Evolutionary conservation across 1,139 yeast genomes (phyloP).

Genomic region (Blastobotrys serpentis): DNA sequence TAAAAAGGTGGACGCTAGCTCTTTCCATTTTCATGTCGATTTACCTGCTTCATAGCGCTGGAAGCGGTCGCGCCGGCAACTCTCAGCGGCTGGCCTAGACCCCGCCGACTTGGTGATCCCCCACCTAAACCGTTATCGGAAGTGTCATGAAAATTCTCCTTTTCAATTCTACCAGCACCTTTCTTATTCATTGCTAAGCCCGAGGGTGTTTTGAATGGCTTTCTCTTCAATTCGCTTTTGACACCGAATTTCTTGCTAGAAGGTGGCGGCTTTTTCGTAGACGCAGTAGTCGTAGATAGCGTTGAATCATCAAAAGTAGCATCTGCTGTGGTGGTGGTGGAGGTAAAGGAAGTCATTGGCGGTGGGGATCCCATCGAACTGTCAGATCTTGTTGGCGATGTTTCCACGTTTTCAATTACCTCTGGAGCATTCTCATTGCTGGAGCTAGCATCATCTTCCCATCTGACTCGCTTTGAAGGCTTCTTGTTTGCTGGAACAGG

Average conservation of each 20-base stretch:
- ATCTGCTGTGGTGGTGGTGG: too few relatives aligned
- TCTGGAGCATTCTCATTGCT: constrained; percentile 1
- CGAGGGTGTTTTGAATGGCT: constrained; percentile 19
- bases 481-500: constrained; percentile 24
- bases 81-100: constrained; percentile 18
- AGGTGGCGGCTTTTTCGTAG: constrained; percentile 5
- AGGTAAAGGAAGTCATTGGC: too few relatives aligned
- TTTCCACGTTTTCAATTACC: constrained; percentile 4
- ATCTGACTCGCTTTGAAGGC: constrained; percentile 31
- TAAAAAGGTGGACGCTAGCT: constrained; percentile 12
- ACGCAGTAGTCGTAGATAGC: not conserved
- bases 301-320: constrained; percentile 3
- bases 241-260: constrained; percentile 26
- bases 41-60: constrained; percentile 25
- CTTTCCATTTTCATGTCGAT: constrained; percentile 13
- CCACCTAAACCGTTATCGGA: not conserved
- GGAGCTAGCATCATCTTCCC: constrained; percentile 29
- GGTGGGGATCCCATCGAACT: constrained; percentile 7
- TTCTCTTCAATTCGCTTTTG: constrained; percentile 27
- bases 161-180: constrained; percentile 22
- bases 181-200: constrained; percentile 24
- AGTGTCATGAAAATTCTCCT: constrained; percentile 22
- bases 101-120: constrained; percentile 9
- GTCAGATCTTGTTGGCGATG: constrained; percentile 6
- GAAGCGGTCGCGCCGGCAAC: constrained; percentile 27